Conservation (phyloP, 1,284 basidiomycete genomes). For the Ustilago trichophora region DNA sequence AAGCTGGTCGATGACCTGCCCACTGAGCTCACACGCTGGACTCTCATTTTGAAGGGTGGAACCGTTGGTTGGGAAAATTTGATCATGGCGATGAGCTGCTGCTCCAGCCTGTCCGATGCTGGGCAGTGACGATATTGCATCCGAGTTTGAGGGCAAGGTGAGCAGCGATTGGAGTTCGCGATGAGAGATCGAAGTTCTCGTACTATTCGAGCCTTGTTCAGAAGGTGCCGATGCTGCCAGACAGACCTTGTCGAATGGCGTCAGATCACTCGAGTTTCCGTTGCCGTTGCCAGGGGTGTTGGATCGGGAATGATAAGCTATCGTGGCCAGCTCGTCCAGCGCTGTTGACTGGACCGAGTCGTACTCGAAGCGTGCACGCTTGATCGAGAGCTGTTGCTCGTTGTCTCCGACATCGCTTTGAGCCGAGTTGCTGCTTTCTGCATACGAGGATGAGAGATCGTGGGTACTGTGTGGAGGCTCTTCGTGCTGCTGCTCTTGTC, state of each 20-base stretch:
- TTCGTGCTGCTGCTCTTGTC: no score
- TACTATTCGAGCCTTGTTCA: not conserved
- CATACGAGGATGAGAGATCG: no score
- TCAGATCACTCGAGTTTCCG: not conserved
- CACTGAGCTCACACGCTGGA: not conserved
- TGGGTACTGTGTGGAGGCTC: no score
- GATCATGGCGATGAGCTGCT: no score
- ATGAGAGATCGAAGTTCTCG: not conserved
- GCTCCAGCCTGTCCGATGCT: no score
- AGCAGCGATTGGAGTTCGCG: not conserved
- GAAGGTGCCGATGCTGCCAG: not conserved
- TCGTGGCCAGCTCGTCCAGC: not conserved
- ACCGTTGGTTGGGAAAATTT: no score
- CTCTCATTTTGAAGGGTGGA: no score
- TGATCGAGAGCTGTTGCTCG: not conserved
- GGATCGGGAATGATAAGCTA: slow-evolving; percentile 1
- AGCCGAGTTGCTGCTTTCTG: no score
- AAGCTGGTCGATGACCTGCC: slow-evolving; percentile 3
- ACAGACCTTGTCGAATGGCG: not conserved
- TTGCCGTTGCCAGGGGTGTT: not conserved
- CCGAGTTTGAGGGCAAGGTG: not conserved
- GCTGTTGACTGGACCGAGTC: not conserved
- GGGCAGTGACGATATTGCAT: no score
- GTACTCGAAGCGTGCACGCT: not conserved
- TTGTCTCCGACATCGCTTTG: no score